Evolutionary conservation across 108 stramenopile species (phyloP).

Genomic region (Seminavis robusta): DNA sequence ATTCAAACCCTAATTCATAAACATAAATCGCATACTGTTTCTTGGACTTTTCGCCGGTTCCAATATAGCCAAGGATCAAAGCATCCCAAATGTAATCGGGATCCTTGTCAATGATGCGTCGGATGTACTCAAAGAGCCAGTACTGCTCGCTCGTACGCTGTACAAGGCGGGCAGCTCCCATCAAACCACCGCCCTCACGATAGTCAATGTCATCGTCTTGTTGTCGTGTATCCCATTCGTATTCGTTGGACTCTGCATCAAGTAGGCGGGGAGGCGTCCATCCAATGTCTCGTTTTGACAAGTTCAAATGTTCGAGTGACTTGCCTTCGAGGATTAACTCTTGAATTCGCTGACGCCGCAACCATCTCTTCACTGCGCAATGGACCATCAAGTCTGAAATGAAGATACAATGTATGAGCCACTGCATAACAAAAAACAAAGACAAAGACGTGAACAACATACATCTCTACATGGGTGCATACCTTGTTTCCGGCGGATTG

Average conservation of each 20-base stretch:
- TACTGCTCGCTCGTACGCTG: constrained; percentile 61
- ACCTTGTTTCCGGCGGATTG: constrained; percentile 80
- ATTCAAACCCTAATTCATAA: constrained; percentile 72
- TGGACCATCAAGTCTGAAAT: constrained; percentile 49
- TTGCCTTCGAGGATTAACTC: constrained; percentile 41
- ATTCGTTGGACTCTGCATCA: too few relatives aligned
- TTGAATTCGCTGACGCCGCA: constrained; percentile 57
- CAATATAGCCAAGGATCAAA: constrained; percentile 63
- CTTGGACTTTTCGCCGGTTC: constrained; percentile 50
- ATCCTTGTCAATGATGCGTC: constrained; percentile 25
- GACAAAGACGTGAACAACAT: background rate
- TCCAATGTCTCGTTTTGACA: too few relatives aligned
- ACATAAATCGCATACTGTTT: constrained; percentile 69
- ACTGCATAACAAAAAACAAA: background rate
- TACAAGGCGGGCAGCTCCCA: constrained; percentile 47
- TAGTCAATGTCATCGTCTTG: constrained; percentile 63
- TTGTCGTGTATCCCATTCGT: too few relatives aligned
- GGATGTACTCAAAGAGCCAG: constrained; percentile 78
- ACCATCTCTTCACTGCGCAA: constrained; percentile 63
- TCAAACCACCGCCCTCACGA: constrained; percentile 39
- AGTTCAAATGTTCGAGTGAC: too few relatives aligned
- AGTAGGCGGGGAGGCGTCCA: too few relatives aligned
- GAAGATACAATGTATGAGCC: background rate
- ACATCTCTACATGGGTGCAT: constrained; percentile 32
- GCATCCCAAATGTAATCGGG: constrained; percentile 43